Evolutionary conservation across 1,284 basidiomycete genomes (phyloP).

Genomic region (Inonotus obliquus): DNA sequence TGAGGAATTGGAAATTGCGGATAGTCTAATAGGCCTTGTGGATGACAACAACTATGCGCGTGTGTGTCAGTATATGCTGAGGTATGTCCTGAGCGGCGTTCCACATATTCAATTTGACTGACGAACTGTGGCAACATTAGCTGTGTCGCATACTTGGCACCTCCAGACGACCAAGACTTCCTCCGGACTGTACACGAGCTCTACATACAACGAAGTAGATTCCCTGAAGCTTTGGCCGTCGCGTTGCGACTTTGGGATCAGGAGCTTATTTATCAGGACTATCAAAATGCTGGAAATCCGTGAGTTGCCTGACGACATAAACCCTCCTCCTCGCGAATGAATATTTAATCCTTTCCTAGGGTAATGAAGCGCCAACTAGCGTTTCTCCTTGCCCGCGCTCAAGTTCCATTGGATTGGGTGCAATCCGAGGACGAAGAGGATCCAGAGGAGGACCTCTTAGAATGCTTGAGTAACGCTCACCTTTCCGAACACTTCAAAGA

Average conservation of each 20-base stretch:
- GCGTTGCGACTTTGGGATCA: conserved; percentile 85
- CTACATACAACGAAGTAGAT: conserved; percentile 85
- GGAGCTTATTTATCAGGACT: conserved; percentile 80
- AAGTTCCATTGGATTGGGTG: conserved; percentile 90
- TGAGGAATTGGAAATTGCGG: conserved; percentile 91
- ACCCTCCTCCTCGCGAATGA: neutral
- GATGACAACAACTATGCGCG: conserved; percentile 88
- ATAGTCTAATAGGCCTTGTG: conserved; percentile 70
- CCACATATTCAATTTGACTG: neutral
- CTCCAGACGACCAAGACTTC: conserved; percentile 92
- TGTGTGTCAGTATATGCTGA: conserved; percentile 98
- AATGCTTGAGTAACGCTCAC: conserved; percentile 81
- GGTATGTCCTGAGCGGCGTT: conserved; percentile 43
- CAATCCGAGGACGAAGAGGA: conserved; percentile 57
- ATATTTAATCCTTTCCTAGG: conserved; percentile 32
- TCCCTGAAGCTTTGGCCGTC: conserved; percentile 88
- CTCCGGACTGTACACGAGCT: conserved; percentile 87
- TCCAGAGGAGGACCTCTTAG: conserved; percentile 79
- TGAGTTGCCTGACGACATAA: conserved; percentile 32
- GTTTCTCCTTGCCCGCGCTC: conserved; percentile 88
- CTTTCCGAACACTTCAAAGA: conserved; percentile 84
- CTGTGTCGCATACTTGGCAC: conserved; percentile 88
- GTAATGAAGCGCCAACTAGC: conserved; percentile 96
- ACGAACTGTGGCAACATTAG: conserved; percentile 36
- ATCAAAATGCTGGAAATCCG: conserved; percentile 83